phyloP scores from a whole-genome alignment of 2,329 filamentous ascomycete species.

The Aspergillus fumigatiaffinis region DNA sequence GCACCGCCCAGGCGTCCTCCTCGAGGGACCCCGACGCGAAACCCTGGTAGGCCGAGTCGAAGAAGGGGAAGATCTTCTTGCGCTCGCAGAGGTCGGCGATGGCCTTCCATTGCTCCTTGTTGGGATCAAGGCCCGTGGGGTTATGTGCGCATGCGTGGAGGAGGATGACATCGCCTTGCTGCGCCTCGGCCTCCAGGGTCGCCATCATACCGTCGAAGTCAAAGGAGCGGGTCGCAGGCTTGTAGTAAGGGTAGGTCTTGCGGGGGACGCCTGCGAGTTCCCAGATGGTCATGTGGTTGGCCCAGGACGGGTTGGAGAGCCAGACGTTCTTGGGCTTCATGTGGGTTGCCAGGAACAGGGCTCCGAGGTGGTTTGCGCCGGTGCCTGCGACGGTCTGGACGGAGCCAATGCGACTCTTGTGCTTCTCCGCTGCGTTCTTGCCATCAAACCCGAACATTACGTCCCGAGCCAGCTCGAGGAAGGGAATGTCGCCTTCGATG shows the following conservation, averaged over 20 bases:
- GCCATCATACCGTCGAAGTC: constrained; percentile 61
- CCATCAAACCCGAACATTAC: constrained; percentile 66
- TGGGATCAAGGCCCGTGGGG: constrained; percentile 92
- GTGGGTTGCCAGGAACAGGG: constrained; percentile 85
- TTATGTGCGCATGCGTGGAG: constrained; percentile 97
- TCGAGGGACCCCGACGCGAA: constrained; percentile 87
- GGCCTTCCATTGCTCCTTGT: constrained; percentile 86
- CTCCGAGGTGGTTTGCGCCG: constrained; percentile 87
- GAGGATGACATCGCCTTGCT: constrained; percentile 77
- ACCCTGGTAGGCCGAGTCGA: constrained; percentile 95
- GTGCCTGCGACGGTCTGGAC: constrained; percentile 95
- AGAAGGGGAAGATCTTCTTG: constrained; percentile 92
- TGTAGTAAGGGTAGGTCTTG: constrained; percentile 89
- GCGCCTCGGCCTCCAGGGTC: constrained; percentile 79
- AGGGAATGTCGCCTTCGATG: constrained; percentile 78
- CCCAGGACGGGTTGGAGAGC: constrained; percentile 93
- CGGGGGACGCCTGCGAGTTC: constrained; percentile 66
- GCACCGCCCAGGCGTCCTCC: constrained; percentile 81
- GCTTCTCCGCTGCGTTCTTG: constrained; percentile 40
- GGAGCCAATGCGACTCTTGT: constrained; percentile 56
- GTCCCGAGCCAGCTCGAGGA: constrained; percentile 83
- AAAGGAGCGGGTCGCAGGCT: constrained; percentile 51
- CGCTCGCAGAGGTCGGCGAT: constrained; percentile 71
- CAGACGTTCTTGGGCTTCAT: constrained; percentile 72
- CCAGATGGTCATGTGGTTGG: constrained; percentile 97